Evolutionary conservation across 2,329 filamentous ascomycete species (phyloP).

Genomic region (Rutstroemia sp.): DNA sequence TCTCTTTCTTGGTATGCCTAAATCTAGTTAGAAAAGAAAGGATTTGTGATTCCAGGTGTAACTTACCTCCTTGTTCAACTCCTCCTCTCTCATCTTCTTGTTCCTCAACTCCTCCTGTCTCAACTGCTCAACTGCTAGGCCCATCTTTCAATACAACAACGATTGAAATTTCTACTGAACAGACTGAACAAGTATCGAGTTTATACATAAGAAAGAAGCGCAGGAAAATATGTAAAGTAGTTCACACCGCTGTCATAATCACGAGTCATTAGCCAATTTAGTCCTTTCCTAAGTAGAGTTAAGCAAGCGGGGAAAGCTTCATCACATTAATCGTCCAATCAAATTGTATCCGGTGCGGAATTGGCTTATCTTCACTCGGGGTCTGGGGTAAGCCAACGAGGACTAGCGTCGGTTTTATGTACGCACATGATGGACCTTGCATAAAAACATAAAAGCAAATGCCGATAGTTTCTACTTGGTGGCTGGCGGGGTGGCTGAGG

Average conservation of each 20-base stretch:
- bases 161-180: too few relatives aligned
- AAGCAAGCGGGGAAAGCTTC: too few relatives aligned
- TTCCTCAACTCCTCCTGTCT: too few relatives aligned
- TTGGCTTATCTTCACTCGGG: neutral
- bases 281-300: too few relatives aligned
- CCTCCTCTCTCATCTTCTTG: neutral
- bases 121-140: too few relatives aligned
- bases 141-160: too few relatives aligned
- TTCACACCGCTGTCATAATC: neutral
- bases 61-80: neutral
- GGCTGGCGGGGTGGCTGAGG: too few relatives aligned
- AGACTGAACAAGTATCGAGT: too few relatives aligned
- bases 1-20: neutral
- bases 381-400: slow-evolving; percentile 4
- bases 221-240: neutral
- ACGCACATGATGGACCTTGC: neutral
- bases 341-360: neutral
- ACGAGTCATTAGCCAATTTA: too few relatives aligned
- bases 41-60: neutral
- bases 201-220: too few relatives aligned
- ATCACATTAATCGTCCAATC: too few relatives aligned
- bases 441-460: neutral
- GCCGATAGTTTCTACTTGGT: neutral
- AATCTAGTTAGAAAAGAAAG: neutral
- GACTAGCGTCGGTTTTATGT: neutral